These are phyloP conservation scores for Trichomonascus vanleenenianus DNA, from an alignment of 805 yeast genomes.

Conservation along the genomic window DNA sequence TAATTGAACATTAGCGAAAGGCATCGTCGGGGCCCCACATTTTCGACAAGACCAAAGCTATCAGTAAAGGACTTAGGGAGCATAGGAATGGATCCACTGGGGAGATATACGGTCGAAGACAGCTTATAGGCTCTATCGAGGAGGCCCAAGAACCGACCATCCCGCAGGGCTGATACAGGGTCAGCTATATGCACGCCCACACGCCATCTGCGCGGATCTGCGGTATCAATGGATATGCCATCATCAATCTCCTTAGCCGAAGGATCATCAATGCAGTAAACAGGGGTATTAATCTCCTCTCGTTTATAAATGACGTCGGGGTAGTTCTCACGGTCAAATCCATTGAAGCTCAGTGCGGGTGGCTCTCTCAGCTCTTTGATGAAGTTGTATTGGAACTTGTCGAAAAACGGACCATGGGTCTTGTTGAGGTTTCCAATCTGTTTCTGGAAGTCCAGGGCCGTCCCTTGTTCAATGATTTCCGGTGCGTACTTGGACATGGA, in stretches of 20 bases:
- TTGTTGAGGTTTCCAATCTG: constrained; percentile 1
- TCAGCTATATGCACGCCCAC: constrained; percentile 78
- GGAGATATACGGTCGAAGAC: constrained; percentile 64
- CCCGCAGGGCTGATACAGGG: constrained; percentile 60
- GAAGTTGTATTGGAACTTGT: not conserved
- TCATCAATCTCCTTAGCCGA: constrained; percentile 90
- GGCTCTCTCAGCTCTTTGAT: too few species aligned
- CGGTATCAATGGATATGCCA: constrained; percentile 56
- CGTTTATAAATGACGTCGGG: not conserved
- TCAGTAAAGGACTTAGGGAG: constrained; percentile 51
- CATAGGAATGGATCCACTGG: constrained; percentile 60
- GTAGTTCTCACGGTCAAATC: not conserved
- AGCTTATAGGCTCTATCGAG: constrained; percentile 52
- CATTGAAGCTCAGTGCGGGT: too few species aligned
- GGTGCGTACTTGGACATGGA: not conserved
- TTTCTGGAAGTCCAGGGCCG: constrained; percentile 6
- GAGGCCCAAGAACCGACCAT: constrained; percentile 20
- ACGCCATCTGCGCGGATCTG: constrained; percentile 19
- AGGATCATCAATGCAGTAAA: constrained; percentile 77
- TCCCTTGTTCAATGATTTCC: constrained; percentile 1
- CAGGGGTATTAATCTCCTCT: constrained; percentile 32
- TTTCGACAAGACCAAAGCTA: constrained; percentile 38
- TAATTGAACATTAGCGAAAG: constrained; percentile 37
- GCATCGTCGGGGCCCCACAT: constrained; percentile 33
- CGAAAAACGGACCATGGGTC: constrained; percentile 8